These are phyloP conservation scores for Mortierella sp. DNA, from an alignment of 371 early-diverging fungal genomes.

Conservation along the genomic window DNA sequence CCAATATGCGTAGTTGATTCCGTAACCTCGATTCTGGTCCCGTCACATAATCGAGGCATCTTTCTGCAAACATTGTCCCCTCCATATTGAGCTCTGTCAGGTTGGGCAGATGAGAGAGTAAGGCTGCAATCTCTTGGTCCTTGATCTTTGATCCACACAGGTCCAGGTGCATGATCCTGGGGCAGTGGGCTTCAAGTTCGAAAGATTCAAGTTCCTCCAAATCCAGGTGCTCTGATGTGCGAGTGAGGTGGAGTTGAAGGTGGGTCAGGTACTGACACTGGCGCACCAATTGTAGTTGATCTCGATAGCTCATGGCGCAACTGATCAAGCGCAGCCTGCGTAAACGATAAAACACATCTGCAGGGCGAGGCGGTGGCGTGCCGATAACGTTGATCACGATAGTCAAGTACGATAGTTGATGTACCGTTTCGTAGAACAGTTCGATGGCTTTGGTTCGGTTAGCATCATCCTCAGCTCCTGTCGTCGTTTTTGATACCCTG, in stretches of 20 bases:
- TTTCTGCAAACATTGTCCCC: slow-evolving; percentile 7
- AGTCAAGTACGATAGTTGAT: slow-evolving; percentile 7
- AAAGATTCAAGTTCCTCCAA: not conserved
- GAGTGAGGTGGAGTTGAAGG: slow-evolving; percentile 13
- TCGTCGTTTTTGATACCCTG: not conserved
- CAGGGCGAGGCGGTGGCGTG: not conserved
- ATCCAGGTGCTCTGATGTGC: slow-evolving; percentile 7
- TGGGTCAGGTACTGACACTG: slow-evolving; percentile 35
- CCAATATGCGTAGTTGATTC: slow-evolving; percentile 4
- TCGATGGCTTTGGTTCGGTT: not conserved
- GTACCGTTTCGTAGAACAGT: slow-evolving; percentile 10
- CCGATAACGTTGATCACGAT: not conserved
- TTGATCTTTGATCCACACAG: slow-evolving; percentile 11
- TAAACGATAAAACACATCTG: slow-evolving; percentile 22
- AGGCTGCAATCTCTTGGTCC: slow-evolving; percentile 21
- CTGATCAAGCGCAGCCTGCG: slow-evolving; percentile 3
- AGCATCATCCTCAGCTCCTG: not conserved
- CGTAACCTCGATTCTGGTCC: slow-evolving; percentile 2
- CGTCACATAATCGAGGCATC: not conserved
- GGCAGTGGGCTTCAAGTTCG: not conserved
- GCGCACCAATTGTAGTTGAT: slow-evolving; percentile 17
- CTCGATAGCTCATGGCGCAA: slow-evolving; percentile 9
- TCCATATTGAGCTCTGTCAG: slow-evolving; percentile 9
- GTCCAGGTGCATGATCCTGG: slow-evolving; percentile 21
- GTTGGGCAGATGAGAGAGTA: slow-evolving; percentile 2